These are phyloP conservation scores for Fusarium burgessii DNA, from an alignment of 2,329 filamentous ascomycete species.

Conservation along the genomic window DNA sequence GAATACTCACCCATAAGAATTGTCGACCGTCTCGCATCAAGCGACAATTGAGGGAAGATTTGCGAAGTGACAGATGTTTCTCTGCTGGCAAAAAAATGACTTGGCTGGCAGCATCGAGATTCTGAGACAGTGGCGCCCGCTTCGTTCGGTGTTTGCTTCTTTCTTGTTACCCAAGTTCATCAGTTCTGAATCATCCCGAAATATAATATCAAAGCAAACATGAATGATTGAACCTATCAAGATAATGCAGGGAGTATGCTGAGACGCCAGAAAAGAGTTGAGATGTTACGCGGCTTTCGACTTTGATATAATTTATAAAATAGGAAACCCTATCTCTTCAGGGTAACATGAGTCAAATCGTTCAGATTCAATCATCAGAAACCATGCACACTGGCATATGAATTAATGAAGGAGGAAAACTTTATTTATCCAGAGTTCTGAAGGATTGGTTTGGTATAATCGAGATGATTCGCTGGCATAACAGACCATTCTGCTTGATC, in stretches of 20 bases:
- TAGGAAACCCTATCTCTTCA: too few relatives aligned
- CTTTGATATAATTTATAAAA: neutral
- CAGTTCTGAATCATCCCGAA: neutral
- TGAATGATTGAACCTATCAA: neutral
- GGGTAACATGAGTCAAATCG: too few relatives aligned
- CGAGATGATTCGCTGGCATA: neutral
- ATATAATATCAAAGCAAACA: neutral
- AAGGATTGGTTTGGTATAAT: neutral
- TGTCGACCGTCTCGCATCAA: neutral
- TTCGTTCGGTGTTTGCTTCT: conserved; percentile 32
- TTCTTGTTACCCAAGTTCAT: neutral
- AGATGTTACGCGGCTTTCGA: neutral
- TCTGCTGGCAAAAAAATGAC: conserved; percentile 3
- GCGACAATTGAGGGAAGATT: conserved; percentile 7
- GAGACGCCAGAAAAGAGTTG: neutral
- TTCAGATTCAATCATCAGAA: too few relatives aligned
- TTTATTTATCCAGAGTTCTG: neutral
- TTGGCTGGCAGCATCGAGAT: conserved; percentile 25
- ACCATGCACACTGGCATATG: neutral
- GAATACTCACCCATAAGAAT: neutral
- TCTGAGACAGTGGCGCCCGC: conserved; percentile 3
- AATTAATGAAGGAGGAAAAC: neutral
- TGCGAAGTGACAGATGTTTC: conserved; percentile 2
- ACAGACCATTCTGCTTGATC: neutral
- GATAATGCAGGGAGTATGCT: neutral